Percentiles rank a stretch among this genome's conserved stretches.
Conservation (phyloP, 73 alveolate genomes). For the Paramecium caudatum region DNA sequence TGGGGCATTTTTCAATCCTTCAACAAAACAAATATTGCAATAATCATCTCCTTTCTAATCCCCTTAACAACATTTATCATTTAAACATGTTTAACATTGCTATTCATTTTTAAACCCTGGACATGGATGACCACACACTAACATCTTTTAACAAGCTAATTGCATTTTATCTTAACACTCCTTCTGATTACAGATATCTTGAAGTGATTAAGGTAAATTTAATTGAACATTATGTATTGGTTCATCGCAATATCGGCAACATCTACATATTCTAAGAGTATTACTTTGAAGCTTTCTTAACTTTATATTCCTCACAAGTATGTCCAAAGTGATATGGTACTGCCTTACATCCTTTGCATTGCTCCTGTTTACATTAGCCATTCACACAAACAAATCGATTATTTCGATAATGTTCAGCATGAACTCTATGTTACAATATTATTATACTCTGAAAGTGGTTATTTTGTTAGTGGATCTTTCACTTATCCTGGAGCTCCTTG, state of each 20-base stretch:
- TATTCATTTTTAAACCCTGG: slow-evolving; percentile 84
- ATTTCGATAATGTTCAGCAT: slow-evolving; percentile 85
- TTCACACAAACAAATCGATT: slow-evolving; percentile 87
- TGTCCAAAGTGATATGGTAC: slow-evolving; percentile 93
- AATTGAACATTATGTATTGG: slow-evolving; percentile 73
- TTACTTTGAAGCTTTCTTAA: slow-evolving; percentile 70
- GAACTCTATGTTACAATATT: slow-evolving; percentile 44
- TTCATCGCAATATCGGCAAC: slow-evolving; percentile 78
- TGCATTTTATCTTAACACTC: slow-evolving; percentile 83
- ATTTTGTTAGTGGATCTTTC: slow-evolving; percentile 57
- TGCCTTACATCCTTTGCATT: slow-evolving; percentile 87
- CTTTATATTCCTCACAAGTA: slow-evolving; percentile 84
- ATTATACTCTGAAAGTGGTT: neutral
- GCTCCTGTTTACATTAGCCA: slow-evolving; percentile 81
- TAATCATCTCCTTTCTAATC: slow-evolving; percentile 84
- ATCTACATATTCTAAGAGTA: slow-evolving; percentile 76
- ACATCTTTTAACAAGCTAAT: slow-evolving; percentile 82
- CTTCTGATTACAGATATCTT: slow-evolving; percentile 81
- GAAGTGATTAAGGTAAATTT: slow-evolving; percentile 6
- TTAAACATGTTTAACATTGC: slow-evolving; percentile 84
- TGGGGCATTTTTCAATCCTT: slow-evolving; percentile 87
- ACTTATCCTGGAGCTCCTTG: slow-evolving; percentile 23
- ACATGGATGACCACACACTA: slow-evolving; percentile 90
- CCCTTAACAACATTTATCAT: slow-evolving; percentile 81
- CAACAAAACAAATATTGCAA: slow-evolving; percentile 88